Evolutionary conservation across 2,329 filamentous ascomycete species (phyloP).

Genomic region (Fusarium falciforme): DNA sequence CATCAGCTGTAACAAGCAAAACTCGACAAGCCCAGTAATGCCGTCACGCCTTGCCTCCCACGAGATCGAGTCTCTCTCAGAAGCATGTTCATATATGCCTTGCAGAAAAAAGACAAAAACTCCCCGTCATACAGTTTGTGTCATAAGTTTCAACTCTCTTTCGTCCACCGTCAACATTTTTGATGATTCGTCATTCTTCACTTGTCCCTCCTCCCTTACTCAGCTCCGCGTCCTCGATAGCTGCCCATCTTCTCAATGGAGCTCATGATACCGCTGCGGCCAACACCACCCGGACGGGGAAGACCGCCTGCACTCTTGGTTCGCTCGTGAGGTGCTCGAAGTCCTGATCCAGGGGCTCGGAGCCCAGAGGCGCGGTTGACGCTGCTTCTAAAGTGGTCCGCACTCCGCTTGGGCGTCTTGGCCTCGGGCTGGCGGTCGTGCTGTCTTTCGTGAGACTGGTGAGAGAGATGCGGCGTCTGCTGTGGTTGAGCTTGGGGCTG

Average conservation of each 20-base stretch:
- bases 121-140: conserved; percentile 38
- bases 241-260: conserved; percentile 91
- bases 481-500: conserved; percentile 26
- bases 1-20: conserved; percentile 18
- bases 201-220: conserved; percentile 30
- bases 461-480: conserved; percentile 35
- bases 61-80: conserved; percentile 9
- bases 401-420: conserved; percentile 49
- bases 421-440: conserved; percentile 42
- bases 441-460: conserved; percentile 35
- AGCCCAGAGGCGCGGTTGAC: conserved; percentile 68
- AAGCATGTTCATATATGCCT: conserved; percentile 26
- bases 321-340: conserved; percentile 57
- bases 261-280: conserved; percentile 80
- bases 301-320: conserved; percentile 59
- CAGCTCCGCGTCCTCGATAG: conserved; percentile 58
- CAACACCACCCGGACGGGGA: conserved; percentile 60
- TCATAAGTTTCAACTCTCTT: conserved; percentile 36
- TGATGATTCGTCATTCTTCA: conserved; percentile 11
- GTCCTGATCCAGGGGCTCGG: conserved; percentile 67
- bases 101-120: conserved; percentile 27
- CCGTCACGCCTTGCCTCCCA: conserved; percentile 24
- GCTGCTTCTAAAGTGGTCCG: conserved; percentile 56
- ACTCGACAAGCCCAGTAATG: conserved; percentile 17
- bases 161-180: conserved; percentile 16